These are phyloP conservation scores for Nephelium lappaceum DNA, from an alignment of 345 rosid genomes.

Conservation along the genomic window DNA sequence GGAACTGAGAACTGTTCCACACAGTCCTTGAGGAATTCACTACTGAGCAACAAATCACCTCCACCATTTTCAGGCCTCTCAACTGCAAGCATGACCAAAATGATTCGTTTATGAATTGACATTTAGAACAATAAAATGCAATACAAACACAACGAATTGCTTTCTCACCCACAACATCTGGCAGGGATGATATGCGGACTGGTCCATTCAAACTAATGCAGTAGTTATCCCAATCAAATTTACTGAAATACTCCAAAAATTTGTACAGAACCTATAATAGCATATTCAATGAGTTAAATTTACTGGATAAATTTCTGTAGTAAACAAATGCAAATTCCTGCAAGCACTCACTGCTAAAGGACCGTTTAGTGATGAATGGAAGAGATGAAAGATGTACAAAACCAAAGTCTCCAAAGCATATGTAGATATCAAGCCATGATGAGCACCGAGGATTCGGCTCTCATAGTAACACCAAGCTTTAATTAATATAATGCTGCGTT, in stretches of 20 bases:
- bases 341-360: conserved; percentile 74
- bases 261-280: conserved; percentile 70
- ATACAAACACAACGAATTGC: neutral
- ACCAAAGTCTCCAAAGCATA: conserved; percentile 92
- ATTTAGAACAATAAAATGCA: neutral
- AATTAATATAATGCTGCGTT: conserved; percentile 80
- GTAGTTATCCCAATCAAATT: conserved; percentile 93
- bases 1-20: conserved; percentile 59
- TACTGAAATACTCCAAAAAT: conserved; percentile 93
- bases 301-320: neutral
- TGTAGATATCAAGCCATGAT: conserved; percentile 84
- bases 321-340: conserved; percentile 16
- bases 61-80: conserved; percentile 61
- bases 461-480: conserved; percentile 97
- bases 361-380: conserved; percentile 68
- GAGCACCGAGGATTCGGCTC: conserved; percentile 92
- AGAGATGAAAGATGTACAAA: conserved; percentile 77
- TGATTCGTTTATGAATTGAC: conserved; percentile 12
- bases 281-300: conserved; percentile 21
- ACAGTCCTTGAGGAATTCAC: conserved; percentile 66
- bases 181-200: conserved; percentile 60
- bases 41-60: conserved; percentile 59
- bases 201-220: conserved; percentile 87
- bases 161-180: conserved; percentile 67
- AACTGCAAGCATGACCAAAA: conserved; percentile 38